Evolutionary conservation across 768 basidiomycete species (phyloP).

Genomic region (Leccinum aurantiacum): DNA sequence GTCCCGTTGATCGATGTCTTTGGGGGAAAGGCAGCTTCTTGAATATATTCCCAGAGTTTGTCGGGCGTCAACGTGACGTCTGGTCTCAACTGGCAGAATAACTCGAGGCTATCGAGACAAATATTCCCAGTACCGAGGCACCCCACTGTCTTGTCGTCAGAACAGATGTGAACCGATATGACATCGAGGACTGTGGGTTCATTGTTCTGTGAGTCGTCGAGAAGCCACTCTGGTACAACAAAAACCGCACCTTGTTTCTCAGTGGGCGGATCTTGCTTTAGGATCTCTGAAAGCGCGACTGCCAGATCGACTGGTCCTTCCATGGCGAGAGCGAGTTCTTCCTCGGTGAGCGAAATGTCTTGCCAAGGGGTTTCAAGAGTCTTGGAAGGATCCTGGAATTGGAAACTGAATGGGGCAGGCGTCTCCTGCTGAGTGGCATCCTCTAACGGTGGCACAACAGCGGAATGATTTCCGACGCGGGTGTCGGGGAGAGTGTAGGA

Average conservation of each 20-base stretch:
- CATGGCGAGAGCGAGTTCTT: neutral
- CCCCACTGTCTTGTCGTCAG: rapidly evolving
- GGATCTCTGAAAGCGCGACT: too few relatives aligned
- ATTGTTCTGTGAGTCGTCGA: too few relatives aligned
- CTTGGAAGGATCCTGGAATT: neutral
- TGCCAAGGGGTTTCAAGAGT: neutral
- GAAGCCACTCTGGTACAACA: too few relatives aligned
- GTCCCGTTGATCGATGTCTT: neutral
- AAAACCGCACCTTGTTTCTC: neutral
- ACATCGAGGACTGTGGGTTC: too few relatives aligned
- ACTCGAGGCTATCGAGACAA: neutral
- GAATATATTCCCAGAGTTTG: neutral
- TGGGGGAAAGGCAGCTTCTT: neutral
- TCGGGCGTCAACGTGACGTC: too few relatives aligned
- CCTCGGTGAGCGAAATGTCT: neutral
- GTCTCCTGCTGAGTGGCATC: neutral
- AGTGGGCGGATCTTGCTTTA: too few relatives aligned
- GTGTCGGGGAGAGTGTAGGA: neutral
- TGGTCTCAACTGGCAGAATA: too few relatives aligned
- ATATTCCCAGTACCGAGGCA: neutral
- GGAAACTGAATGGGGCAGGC: neutral
- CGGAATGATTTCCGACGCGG: neutral
- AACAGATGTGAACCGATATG: neutral
- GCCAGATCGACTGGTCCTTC: neutral
- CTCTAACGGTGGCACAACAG: neutral